These are phyloP conservation scores for Aspergillus avenaceus DNA, from an alignment of 495 filamentous ascomycete genomes.

Conservation along the genomic window DNA sequence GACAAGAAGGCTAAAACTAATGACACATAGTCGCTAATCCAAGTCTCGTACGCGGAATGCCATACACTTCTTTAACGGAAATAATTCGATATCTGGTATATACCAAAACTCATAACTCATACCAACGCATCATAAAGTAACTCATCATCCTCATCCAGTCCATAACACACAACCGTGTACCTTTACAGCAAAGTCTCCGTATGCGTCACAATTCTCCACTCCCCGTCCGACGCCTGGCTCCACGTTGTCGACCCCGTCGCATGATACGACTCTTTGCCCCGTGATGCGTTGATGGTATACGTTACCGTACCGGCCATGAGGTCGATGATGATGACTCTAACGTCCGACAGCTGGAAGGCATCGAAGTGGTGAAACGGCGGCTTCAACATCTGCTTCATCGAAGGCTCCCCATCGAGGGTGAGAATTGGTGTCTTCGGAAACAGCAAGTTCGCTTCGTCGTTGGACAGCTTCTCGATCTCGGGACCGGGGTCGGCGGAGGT, in stretches of 20 bases:
- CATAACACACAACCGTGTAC: no score
- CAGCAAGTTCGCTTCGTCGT: conserved; percentile 31
- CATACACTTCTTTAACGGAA: no score
- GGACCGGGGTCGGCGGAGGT: conserved; percentile 41
- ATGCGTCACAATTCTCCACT: conserved; percentile 38
- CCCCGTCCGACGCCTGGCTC: conserved; percentile 43
- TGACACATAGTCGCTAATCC: no score
- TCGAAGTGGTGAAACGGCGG: conserved; percentile 44
- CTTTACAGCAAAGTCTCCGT: conserved; percentile 33
- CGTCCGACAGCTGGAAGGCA: conserved; percentile 34
- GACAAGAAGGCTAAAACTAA: no score
- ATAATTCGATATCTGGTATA: background rate
- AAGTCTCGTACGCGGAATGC: no score
- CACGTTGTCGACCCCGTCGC: conserved; percentile 38
- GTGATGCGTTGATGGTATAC: conserved; percentile 29
- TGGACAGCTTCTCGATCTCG: conserved; percentile 34
- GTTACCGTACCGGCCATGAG: conserved; percentile 42
- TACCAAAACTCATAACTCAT: background rate
- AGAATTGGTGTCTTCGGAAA: conserved; percentile 37
- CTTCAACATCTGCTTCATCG: conserved; percentile 24
- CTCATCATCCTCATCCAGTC: background rate
- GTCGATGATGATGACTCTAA: conserved; percentile 40
- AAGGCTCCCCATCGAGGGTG: conserved; percentile 26
- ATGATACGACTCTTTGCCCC: conserved; percentile 23
- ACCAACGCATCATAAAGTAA: background rate